Base-by-base conservation (phyloP, 352 stramenopile species). In the Phytopythium montanum region DNA sequence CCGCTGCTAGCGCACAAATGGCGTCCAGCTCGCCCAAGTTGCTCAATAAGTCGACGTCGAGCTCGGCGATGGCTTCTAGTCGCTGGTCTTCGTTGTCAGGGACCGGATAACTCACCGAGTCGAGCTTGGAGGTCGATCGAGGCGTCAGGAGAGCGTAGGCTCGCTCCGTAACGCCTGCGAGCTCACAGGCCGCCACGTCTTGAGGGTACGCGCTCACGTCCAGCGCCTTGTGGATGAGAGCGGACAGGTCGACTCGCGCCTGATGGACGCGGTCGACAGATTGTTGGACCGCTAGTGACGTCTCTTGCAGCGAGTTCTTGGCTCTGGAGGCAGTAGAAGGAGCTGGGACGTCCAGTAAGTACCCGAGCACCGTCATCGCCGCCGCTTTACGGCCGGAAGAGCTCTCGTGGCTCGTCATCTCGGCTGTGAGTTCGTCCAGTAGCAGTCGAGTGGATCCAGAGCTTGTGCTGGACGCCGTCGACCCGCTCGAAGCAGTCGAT, bases 1-100 rank as follows among this genome's bases (percentile, higher is more conserved):
- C 64, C 0, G 71, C 71, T 12, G 71, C 68, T 23, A 79, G 51
- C 29, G 54, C 29, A 31, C 68, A 79, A 26, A 79, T 57, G 2
- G 73, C 60, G 58, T 79, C 69, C 8, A 79, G 51, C 34, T 75
- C 71, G 0, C 46, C 18, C 2, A 71, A 51, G 21, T 74, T 58
- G 14, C 34, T 33, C 3, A 74, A 34, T 3, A 65, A 56, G 23
- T 70, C 65, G 2, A 76, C 59, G 10, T 36, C 16, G 52, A 64
- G 60, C 6, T 66, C 36, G 12, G 70, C 60, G 13, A 79, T 74
- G 6, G 61, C 60, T 3, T 53, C 57, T n/a, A 75, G 55, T 1
- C 71, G 68, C 4, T 53, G 23, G 2, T 55, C 31, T 29, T 79
- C 71, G 13, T 69, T 79, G 9, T 33, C 39, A n/a, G 71, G 60